Conservation (phyloP, 2,329 filamentous ascomycete species). For the Neofusicoccum kwambonambiense region DNA sequence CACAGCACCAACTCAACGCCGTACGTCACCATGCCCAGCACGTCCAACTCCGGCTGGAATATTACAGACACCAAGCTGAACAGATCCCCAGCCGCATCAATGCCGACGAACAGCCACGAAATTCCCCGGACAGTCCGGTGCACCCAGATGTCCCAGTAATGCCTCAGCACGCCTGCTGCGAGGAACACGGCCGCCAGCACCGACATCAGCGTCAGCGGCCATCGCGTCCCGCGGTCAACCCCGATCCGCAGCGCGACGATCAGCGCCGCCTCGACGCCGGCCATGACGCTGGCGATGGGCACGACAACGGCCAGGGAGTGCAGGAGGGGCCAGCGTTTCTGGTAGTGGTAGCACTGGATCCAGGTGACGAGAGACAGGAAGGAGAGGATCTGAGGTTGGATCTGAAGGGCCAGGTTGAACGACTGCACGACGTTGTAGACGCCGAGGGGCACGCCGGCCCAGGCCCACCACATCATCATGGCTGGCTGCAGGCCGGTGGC, state of each 20-base stretch:
- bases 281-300: constrained; percentile 57
- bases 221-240: constrained; percentile 47
- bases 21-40: constrained; percentile 67
- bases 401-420: constrained; percentile 53
- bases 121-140: constrained; percentile 68
- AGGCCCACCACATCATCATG: constrained; percentile 72
- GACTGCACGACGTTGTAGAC: constrained; percentile 57
- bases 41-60: constrained; percentile 58
- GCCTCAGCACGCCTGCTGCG: constrained; percentile 63
- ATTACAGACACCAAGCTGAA: constrained; percentile 65
- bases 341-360: constrained; percentile 58
- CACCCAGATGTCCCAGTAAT: constrained; percentile 68
- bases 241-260: constrained; percentile 52
- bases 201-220: constrained; percentile 68
- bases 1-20: constrained; percentile 64
- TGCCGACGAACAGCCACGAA: constrained; percentile 69
- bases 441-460: constrained; percentile 66
- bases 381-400: constrained; percentile 59
- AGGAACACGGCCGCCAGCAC: constrained; percentile 62
- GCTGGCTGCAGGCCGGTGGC: constrained; percentile 64
- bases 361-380: constrained; percentile 53
- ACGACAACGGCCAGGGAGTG: constrained; percentile 51
- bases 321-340: constrained; percentile 31
- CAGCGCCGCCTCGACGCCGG: constrained; percentile 57
- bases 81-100: constrained; percentile 68